phyloP scores from a whole-genome alignment of 2,329 filamentous ascomycete species.

The Tolypocladium guangdongense region DNA sequence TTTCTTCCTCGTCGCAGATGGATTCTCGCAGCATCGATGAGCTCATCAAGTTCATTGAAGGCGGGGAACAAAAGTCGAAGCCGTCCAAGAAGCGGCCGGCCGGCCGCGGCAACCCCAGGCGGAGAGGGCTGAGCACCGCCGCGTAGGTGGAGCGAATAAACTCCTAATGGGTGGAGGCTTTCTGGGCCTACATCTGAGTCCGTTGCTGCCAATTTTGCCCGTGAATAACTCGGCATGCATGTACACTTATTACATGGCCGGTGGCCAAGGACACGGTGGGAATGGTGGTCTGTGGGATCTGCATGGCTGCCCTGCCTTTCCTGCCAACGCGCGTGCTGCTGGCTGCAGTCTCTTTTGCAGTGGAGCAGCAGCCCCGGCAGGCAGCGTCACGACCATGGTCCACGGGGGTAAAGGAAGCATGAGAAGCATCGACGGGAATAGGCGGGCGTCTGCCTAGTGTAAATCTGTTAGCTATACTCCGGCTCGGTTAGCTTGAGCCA shows the following conservation, averaged over 20 bases:
- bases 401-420: not conserved
- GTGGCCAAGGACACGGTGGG: not conserved
- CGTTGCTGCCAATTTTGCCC: not conserved
- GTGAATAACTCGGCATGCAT: not conserved
- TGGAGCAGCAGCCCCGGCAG: no score
- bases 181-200: not conserved
- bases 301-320: no score
- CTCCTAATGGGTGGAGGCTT: not conserved
- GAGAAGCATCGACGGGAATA: not conserved
- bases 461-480: not conserved
- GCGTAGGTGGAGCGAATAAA: not conserved
- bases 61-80: conserved; percentile 43
- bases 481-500: not conserved
- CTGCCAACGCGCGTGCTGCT: no score
- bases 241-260: not conserved
- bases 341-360: no score
- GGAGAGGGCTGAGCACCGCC: conserved; percentile 25
- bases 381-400: no score
- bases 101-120: conserved; percentile 44
- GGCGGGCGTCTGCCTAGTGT: not conserved
- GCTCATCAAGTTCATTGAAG: conserved; percentile 89
- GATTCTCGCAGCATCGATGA: conserved; percentile 87
- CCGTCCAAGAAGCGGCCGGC: conserved; percentile 43
- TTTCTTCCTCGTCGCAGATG: conserved; percentile 27
- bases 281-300: not conserved